Conservation (phyloP, 176 grass and related monocot genomes). For the Juncus inflexus region DNA sequence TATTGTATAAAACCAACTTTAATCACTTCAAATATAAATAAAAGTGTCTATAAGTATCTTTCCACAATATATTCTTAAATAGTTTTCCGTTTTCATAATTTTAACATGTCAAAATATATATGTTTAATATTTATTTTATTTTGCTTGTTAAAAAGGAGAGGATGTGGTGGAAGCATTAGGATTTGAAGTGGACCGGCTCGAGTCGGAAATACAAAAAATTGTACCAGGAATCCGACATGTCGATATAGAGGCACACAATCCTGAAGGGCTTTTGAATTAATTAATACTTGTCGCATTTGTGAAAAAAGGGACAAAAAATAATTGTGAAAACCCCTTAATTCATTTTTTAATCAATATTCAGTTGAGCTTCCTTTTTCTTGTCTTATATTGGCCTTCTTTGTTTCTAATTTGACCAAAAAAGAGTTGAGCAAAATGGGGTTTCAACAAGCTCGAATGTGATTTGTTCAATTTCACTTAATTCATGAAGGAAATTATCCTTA, state of each 20-base stretch:
- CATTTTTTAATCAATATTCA: not conserved
- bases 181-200: slow-evolving; percentile 83
- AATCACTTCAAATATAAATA: too few relatives aligned
- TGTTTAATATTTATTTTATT: not conserved
- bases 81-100: too few relatives aligned
- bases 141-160: slow-evolving; percentile 52
- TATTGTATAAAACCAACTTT: too few relatives aligned
- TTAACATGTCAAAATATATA: not conserved
- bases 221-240: slow-evolving; percentile 90
- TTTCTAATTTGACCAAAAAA: too few relatives aligned
- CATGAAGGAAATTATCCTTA: too few relatives aligned
- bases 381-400: not conserved
- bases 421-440: too few relatives aligned
- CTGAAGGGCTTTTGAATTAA: slow-evolving; percentile 54
- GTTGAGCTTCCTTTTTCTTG: too few relatives aligned
- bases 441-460: too few relatives aligned
- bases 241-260: slow-evolving; percentile 97
- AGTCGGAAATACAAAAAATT: slow-evolving; percentile 92
- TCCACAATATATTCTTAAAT: too few relatives aligned
- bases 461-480: too few relatives aligned
- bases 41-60: too few relatives aligned
- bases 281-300: slow-evolving; percentile 4
- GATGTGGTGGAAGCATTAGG: slow-evolving; percentile 92
- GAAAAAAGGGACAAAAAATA: not conserved
- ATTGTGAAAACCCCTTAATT: not conserved